Percentiles rank a stretch among this genome's conserved stretches.
Conservation (phyloP, 768 basidiomycete genomes). For the Inosperma sp. region DNA sequence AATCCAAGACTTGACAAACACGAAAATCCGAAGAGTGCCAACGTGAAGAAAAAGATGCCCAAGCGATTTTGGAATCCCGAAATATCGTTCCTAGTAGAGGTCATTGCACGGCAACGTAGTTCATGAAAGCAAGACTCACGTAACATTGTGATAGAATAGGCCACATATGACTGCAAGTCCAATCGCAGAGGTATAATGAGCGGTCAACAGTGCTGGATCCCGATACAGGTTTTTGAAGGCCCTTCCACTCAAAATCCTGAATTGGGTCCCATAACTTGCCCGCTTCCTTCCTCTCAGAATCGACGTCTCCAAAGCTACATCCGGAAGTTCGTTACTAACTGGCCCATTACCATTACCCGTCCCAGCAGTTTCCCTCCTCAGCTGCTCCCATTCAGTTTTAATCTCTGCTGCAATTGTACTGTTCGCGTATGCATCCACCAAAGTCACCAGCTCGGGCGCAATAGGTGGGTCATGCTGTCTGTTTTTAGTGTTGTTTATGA, state of each 20-base stretch:
- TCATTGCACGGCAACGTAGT: not conserved
- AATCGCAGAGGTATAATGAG: slow-evolving; percentile 87
- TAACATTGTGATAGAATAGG: slow-evolving; percentile 86
- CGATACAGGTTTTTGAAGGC: slow-evolving; percentile 98
- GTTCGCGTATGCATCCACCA: slow-evolving; percentile 68
- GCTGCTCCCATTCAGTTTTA: slow-evolving; percentile 53
- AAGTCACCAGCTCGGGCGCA: slow-evolving; percentile 55
- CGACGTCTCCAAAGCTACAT: slow-evolving; percentile 64
- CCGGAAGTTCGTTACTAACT: slow-evolving; percentile 47
- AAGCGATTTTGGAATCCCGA: slow-evolving; percentile 95
- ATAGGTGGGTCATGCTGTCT: slow-evolving; percentile 31
- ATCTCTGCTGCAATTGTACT: slow-evolving; percentile 66
- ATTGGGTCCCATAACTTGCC: slow-evolving; percentile 87
- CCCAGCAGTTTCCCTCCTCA: slow-evolving; percentile 33
- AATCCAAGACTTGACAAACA: slow-evolving; percentile 90
- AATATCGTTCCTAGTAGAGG: slow-evolving; percentile 65
- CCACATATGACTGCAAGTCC: slow-evolving; percentile 91
- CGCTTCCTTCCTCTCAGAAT: slow-evolving; percentile 69
- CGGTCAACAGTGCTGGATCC: slow-evolving; percentile 84
- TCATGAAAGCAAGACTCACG: slow-evolving; percentile 39
- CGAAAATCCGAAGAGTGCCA: slow-evolving; percentile 96
- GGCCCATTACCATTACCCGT: slow-evolving; percentile 23
- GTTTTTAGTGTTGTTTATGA: slow-evolving; percentile 32
- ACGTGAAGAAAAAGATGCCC: slow-evolving; percentile 95
- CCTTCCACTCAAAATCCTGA: slow-evolving; percentile 87